These are phyloP conservation scores for Vanilla planifolia DNA, from an alignment of 106 monocot species.

Conservation along the genomic window DNA sequence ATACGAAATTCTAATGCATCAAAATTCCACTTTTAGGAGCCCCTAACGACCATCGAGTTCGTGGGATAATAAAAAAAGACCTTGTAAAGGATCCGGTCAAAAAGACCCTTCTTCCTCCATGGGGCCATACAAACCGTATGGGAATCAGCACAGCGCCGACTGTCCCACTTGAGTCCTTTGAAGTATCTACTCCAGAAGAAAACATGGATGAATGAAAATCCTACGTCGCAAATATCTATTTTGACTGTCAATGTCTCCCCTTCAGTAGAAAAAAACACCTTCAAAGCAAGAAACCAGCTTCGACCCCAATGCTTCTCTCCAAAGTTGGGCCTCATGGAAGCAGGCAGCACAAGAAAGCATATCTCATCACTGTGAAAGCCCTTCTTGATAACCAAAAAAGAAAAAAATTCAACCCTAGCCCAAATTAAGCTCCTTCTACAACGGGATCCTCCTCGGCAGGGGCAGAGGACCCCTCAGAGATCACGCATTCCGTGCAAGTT, in stretches of 20 bases:
- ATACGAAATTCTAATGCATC: neutral
- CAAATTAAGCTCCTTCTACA: slow-evolving; percentile 15
- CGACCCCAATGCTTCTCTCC: slow-evolving; percentile 23
- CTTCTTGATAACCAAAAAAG: neutral
- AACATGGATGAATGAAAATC: slow-evolving; percentile 26
- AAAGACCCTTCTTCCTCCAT: slow-evolving; percentile 72
- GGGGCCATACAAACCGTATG: slow-evolving; percentile 69
- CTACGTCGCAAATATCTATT: neutral
- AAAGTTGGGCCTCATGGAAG: slow-evolving; percentile 14
- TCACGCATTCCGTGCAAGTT: slow-evolving; percentile 25
- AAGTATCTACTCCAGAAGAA: slow-evolving; percentile 26
- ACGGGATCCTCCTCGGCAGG: slow-evolving; percentile 40
- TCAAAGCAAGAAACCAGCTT: slow-evolving; percentile 12
- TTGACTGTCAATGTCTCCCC: neutral
- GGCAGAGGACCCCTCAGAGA: slow-evolving; percentile 52
- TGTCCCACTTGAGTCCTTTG: slow-evolving; percentile 16
- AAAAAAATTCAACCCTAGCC: slow-evolving; percentile 11
- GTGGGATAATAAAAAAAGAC: slow-evolving; percentile 13
- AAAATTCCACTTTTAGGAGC: neutral
- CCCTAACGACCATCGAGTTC: neutral
- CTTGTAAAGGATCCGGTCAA: slow-evolving; percentile 69
- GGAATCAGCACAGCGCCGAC: slow-evolving; percentile 35
- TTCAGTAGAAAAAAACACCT: neutral
- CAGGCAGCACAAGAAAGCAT: slow-evolving; percentile 3
- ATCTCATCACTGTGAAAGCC: slow-evolving; percentile 11